These are phyloP conservation scores for Chlorella sp. DNA, from an alignment of 139 green algal species.

Conservation along the genomic window DNA sequence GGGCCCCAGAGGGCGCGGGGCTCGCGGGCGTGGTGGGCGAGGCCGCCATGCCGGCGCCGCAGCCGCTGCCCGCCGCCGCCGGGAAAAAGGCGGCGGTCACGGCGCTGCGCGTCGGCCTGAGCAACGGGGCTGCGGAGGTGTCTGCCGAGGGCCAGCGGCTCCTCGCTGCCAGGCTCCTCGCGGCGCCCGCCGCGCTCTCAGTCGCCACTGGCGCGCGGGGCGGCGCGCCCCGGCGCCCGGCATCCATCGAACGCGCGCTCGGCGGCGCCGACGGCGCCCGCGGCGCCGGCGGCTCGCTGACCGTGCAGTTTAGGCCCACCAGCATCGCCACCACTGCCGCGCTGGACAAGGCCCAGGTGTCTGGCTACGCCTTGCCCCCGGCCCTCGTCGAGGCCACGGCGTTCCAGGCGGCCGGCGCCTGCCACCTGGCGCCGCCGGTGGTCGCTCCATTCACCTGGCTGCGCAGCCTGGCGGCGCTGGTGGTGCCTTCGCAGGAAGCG, in stretches of 20 bases:
- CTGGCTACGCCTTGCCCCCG: slow-evolving; percentile 27
- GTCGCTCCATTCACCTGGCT: slow-evolving; percentile 26
- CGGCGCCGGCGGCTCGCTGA: no score
- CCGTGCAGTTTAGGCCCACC: no score
- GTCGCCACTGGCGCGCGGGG: background rate
- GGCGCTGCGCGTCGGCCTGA: slow-evolving; percentile 17
- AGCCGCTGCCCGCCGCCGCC: slow-evolving; percentile 26
- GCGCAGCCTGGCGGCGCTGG: slow-evolving; percentile 21
- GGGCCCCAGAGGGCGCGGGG: background rate
- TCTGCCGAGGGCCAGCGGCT: slow-evolving; percentile 11
- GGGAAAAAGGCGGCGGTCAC: background rate
- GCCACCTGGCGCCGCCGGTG: background rate
- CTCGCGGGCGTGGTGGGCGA: slow-evolving; percentile 26
- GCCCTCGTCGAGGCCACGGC: slow-evolving; percentile 14
- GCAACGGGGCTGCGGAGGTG: slow-evolving; percentile 9
- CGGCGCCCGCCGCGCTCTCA: no score
- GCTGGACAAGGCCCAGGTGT: slow-evolving; percentile 2
- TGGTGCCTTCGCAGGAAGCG: no score
- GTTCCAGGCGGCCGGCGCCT: slow-evolving; percentile 11
- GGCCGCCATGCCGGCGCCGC: slow-evolving; percentile 37
- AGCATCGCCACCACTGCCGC: no score
- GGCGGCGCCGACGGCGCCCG: no score
- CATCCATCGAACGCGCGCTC: no score
- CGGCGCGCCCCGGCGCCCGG: no score
- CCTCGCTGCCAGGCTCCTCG: slow-evolving; percentile 7